Percentiles rank a stretch among this genome's conserved stretches.
Conservation (phyloP, 257 asterid species). For the Petrea volubilis region DNA sequence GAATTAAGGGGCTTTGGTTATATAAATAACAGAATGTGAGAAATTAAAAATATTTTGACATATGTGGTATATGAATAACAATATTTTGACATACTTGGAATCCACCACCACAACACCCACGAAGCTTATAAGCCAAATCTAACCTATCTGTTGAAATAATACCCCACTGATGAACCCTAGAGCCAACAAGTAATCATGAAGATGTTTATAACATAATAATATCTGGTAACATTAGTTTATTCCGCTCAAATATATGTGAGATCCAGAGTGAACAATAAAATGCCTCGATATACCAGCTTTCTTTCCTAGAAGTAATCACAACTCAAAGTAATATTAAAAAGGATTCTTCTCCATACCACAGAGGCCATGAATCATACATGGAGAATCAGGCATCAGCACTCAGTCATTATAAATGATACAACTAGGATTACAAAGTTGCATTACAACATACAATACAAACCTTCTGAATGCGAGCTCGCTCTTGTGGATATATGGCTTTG, state of each 20-base stretch:
- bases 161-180: constrained; percentile 1
- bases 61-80: background rate
- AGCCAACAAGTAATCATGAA: background rate
- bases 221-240: background rate
- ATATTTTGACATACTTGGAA: background rate
- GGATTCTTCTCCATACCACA: background rate
- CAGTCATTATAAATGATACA: constrained; percentile 7
- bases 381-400: constrained; percentile 11
- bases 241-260: background rate
- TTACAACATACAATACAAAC: constrained; percentile 31
- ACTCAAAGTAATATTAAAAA: background rate
- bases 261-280: background rate
- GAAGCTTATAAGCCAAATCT: background rate
- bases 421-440: background rate
- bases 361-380: constrained; percentile 11
- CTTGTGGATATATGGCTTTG: constrained; percentile 90
- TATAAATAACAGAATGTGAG: background rate
- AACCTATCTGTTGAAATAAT: background rate
- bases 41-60: background rate
- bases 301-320: background rate
- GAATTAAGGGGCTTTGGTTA: background rate
- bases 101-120: background rate
- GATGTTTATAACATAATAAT: background rate
- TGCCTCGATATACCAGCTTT: background rate
- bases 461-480: constrained; percentile 91